A percentile compares a stretch with the other conserved stretches of the same genome.
Conservation (phyloP, 2,329 filamentous ascomycete species). For the Alternaria sp. region DNA sequence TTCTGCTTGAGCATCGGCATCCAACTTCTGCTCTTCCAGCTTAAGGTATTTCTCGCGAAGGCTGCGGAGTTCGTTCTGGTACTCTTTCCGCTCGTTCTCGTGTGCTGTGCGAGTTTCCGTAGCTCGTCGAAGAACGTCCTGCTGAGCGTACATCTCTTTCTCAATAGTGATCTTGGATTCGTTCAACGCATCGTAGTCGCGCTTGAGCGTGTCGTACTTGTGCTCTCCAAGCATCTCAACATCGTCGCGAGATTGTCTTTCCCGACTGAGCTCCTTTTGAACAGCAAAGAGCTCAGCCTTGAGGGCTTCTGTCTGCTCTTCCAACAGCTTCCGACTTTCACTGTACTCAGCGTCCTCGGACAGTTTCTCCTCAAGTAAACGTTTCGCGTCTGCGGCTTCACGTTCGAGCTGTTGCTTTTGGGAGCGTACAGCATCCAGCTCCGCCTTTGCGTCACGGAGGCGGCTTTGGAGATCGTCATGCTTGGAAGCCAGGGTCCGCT, state of each 20-base stretch:
- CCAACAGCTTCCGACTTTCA: constrained; percentile 80
- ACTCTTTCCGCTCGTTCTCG: constrained; percentile 87
- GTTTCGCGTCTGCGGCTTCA: constrained; percentile 87
- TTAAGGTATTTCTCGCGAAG: constrained; percentile 83
- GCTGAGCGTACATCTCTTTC: constrained; percentile 95
- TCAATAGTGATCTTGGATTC: constrained; percentile 97
- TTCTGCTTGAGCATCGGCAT: constrained; percentile 82
- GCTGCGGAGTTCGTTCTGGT: constrained; percentile 81
- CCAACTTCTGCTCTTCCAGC: constrained; percentile 82
- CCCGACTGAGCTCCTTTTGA: constrained; percentile 87
- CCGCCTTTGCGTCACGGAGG: constrained; percentile 84
- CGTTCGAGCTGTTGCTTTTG: constrained; percentile 85
- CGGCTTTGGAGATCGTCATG: constrained; percentile 79
- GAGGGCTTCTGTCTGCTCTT: constrained; percentile 84
- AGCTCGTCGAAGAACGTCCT: constrained; percentile 85
- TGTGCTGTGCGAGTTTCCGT: constrained; percentile 80
- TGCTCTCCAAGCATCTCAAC: constrained; percentile 90
- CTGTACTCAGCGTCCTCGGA: constrained; percentile 85
- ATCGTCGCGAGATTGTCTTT: constrained; percentile 92
- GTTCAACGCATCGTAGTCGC: constrained; percentile 85
- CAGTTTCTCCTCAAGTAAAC: constrained; percentile 83
- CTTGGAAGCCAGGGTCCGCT: constrained; percentile 70
- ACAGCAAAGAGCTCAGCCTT: constrained; percentile 84
- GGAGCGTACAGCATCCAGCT: constrained; percentile 83
- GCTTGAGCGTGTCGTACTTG: constrained; percentile 79